Evolutionary conservation across 1,139 yeast genomes (phyloP).

Genomic region (Debaryomyces subglobosus): DNA sequence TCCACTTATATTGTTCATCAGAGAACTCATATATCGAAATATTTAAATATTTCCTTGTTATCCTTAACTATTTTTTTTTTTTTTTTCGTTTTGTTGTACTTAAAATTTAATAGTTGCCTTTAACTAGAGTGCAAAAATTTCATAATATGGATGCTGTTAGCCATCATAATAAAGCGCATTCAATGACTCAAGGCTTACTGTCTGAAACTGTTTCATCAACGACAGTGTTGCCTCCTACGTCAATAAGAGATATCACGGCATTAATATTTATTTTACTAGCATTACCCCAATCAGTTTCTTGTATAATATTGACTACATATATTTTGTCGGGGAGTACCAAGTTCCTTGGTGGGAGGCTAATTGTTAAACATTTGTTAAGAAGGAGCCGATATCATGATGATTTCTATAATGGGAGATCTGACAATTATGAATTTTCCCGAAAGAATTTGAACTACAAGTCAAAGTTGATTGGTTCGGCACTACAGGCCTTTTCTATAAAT

Average conservation of each 20-base stretch:
- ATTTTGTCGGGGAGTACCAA: constrained; percentile 46
- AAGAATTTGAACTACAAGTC: constrained; percentile 19
- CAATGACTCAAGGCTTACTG: constrained; percentile 1
- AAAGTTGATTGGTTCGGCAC: constrained; percentile 23
- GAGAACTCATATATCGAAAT: constrained; percentile 4
- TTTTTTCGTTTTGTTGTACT: constrained; percentile 8
- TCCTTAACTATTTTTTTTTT: not conserved
- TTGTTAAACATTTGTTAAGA: constrained; percentile 31
- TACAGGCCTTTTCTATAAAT: constrained; percentile 32
- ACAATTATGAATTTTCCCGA: constrained; percentile 10
- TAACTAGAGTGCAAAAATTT: constrained; percentile 5
- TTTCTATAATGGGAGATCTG: not conserved
- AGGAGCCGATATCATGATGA: constrained; percentile 1
- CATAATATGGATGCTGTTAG: constrained; percentile 11
- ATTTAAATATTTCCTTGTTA: not conserved
- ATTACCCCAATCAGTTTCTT: constrained; percentile 46
- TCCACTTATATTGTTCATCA: constrained; percentile 2
- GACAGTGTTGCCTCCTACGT: constrained; percentile 30
- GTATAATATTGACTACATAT: constrained; percentile 39
- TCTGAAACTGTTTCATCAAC: constrained; percentile 4
- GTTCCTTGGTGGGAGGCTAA: constrained; percentile 43
- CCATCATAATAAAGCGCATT: constrained; percentile 7
- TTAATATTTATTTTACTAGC: constrained; percentile 42
- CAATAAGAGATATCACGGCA: constrained; percentile 49
- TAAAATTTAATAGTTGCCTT: constrained; percentile 1